phyloP scores from a whole-genome alignment of 2,329 filamentous ascomycete species.

The Diaporthe eres region DNA sequence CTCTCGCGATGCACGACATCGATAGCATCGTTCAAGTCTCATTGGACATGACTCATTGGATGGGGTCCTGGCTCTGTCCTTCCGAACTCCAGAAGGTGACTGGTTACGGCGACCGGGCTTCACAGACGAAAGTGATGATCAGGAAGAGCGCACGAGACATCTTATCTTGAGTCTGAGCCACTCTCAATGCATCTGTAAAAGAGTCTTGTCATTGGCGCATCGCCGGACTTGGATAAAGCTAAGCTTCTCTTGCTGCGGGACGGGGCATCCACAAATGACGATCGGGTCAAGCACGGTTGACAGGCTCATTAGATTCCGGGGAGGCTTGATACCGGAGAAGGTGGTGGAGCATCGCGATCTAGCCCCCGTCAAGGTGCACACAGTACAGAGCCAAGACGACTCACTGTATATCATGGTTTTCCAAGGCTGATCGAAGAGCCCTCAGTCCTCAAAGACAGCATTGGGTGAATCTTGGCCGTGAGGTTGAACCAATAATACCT shows the following conservation, averaged over 20 bases:
- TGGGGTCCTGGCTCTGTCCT: no score
- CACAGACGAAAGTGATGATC: background rate
- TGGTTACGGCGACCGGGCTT: background rate
- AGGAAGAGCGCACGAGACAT: background rate
- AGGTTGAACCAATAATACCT: no score
- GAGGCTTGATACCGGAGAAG: background rate
- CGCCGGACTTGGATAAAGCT: no score
- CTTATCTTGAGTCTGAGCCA: background rate
- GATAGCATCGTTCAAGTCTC: no score
- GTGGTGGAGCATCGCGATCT: no score
- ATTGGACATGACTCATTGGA: background rate
- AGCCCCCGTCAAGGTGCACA: background rate
- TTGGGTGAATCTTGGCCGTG: no score
- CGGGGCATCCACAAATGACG: background rate
- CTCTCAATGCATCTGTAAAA: background rate
- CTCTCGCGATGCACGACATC: background rate
- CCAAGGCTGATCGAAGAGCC: no score
- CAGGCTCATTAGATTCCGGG: no score
- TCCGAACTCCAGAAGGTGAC: fast-evolving
- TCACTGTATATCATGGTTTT: background rate
- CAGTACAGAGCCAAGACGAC: background rate
- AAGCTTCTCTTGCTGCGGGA: background rate
- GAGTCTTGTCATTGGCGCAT: no score
- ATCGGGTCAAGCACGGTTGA: background rate
- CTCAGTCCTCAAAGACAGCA: no score